Base-by-base conservation (phyloP, 1,284 basidiomycete species). In the Sporisorium graminicola region DNA sequence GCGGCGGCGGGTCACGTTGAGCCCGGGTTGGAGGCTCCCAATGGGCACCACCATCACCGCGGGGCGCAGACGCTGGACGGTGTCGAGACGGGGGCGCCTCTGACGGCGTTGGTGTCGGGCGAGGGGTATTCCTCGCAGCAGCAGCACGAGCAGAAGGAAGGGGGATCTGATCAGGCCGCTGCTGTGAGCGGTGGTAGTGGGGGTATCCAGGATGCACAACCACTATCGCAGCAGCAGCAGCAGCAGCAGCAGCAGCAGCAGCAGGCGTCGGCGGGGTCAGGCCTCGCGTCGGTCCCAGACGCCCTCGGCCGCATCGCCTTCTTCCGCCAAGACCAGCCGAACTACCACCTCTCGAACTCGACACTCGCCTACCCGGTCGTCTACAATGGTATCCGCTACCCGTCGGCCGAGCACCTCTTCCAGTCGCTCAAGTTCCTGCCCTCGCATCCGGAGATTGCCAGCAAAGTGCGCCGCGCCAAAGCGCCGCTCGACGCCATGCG, bases 351-450 rank as follows among this genome's bases (percentile, higher is more conserved):
- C n/a, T 77, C 65, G 64, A 79, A 80, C 56, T 50, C 74, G 44
- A 44, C 68, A 6, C 56, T 63, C 26, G 13, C 60, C 33, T 61
- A 79, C 52, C 59, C 78, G 4, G 65, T 82, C 13, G 35, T 47
- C 37, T 56, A 58, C 44, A 79, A 82, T 53, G 57, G 56, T 22
- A 56, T 76, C 6, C 53, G 60, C 6, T 82, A 82, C 49, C 57
- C 78, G 0, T 79, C 81, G 0, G 76, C 81, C 2, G 80, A 82
- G 55, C 80, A 82, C 58, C 62, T 81, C 4, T 82, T 82, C 62
- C 80, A 82, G 59, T 60, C 77, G 14, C 54, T 68, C 31, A 82
- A 82, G 22, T 82, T 82, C 54, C 33, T 75, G 5, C 75, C 74
- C 13, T 51, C 70, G 31, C 66, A 62, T n/a, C 77, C 80, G 0